phyloP scores from a whole-genome alignment of 2,329 filamentous ascomycete genomes.

The Corniculantispora saksenae region DNA sequence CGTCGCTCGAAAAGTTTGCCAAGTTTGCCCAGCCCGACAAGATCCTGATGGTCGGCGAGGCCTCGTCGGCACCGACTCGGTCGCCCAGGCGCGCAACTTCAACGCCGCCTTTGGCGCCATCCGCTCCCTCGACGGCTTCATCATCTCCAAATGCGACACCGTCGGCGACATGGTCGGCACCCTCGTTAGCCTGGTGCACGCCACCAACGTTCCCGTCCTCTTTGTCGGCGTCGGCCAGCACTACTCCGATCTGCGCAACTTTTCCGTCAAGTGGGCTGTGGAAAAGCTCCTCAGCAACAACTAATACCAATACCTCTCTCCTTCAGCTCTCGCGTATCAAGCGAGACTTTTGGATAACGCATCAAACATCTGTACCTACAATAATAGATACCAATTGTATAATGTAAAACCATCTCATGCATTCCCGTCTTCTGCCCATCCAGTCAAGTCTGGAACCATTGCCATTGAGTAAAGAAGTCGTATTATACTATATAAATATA shows the following conservation, averaged over 20 bases:
- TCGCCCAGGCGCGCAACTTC: conserved; percentile 95
- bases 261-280: conserved; percentile 70
- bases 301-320: conserved; percentile 29
- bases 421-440: background rate
- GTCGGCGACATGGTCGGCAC: conserved; percentile 99
- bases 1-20: conserved; percentile 92
- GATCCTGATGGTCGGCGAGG: conserved; percentile 91
- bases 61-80: conserved; percentile 94
- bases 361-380: background rate
- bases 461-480: conserved; percentile 12
- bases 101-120: conserved; percentile 85
- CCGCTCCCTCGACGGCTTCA: conserved; percentile 87
- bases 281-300: conserved; percentile 61
- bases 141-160: conserved; percentile 97
- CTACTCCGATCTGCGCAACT: conserved; percentile 67
- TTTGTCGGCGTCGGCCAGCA: conserved; percentile 79
- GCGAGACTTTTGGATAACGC: background rate
- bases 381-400: background rate
- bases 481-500: conserved; percentile 13
- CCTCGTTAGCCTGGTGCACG: conserved; percentile 94
- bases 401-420: background rate
- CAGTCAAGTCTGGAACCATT: too few relatives aligned
- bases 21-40: conserved; percentile 96
- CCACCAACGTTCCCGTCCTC: conserved; percentile 91
- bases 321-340: background rate